Evolutionary conservation across 768 basidiomycete species (phyloP), one percentile per base, ranked within the genome.

Genomic region (Megacollybia marginata): DNA sequence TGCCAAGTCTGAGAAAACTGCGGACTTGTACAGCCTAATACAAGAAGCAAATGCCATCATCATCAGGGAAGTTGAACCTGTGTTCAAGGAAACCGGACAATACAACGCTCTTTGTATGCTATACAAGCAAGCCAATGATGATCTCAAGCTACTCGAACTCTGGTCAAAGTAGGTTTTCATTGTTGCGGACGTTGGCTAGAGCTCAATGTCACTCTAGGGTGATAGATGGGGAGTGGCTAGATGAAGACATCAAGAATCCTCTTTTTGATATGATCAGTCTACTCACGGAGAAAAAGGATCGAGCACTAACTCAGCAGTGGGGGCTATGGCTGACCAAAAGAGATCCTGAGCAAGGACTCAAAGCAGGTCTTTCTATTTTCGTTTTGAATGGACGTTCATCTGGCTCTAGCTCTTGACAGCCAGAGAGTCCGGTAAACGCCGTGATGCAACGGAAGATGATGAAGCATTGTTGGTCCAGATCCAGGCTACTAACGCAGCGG

Each of bases 271-370:
- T 88, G 66, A 67, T 86, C 33, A 55, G 67, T 9, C 61, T 87
- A 12, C 65, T 93, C 5, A 69, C 64, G 5, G 74, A 77, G 42
- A 78, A 75, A 51, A 77, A 72, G 51, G 83, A 89, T 57, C 76
- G 78, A 20, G 58, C 67, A 2, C 58, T 92, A 47, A 78, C 81
- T 4, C 82, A 85, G 53, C 74, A 77, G 47, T 93, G 92, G 82
- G 85, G 79, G 2, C 65, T 89, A 8, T 95, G 93, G 92, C 66
- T 96, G 18, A 74, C 82, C 2, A 78, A 75, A 55, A 74, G 75
- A 34, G 82, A 89, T 63, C 69, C 80, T 1, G 82, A 85, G 20
- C 78, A 75, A 42, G 91, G 84, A 4, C 63, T 96, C 20, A 80
- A 82, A 69, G 91, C 88, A 53, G 44, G 61, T 42, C 43, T 34